A percentile compares a stretch with the other conserved stretches of the same genome.
phyloP scores from a whole-genome alignment of 2,329 filamentous ascomycete species.

The Cladosporium sphaerospermum region DNA sequence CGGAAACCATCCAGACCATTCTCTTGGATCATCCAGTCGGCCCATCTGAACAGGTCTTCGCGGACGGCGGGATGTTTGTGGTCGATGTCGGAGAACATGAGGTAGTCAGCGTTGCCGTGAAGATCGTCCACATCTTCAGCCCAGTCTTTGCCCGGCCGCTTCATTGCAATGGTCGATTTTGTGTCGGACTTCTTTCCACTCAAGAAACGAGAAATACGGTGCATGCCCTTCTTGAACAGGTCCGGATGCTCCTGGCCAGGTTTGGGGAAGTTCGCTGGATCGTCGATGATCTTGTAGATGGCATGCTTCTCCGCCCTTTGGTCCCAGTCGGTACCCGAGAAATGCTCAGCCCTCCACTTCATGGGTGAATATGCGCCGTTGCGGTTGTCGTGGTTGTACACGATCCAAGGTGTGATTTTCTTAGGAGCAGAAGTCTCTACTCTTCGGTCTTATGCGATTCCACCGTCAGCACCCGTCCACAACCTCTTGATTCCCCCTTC shows the following conservation, averaged over 20 bases:
- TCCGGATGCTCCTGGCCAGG: conserved; percentile 19
- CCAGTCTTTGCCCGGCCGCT: conserved; percentile 53
- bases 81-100: conserved; percentile 69
- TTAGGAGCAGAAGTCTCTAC: conserved; percentile 49
- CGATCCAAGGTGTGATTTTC: conserved; percentile 63
- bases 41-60: conserved; percentile 61
- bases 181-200: conserved; percentile 4
- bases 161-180: conserved; percentile 7
- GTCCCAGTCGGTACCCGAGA: conserved; percentile 63
- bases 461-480: not conserved
- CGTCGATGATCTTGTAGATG: conserved; percentile 58
- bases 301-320: conserved; percentile 50
- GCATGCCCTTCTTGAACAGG: conserved; percentile 17
- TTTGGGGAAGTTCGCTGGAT: conserved; percentile 26
- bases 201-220: conserved; percentile 21
- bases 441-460: conserved; percentile 42
- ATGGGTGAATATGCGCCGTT: conserved; percentile 51
- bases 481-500: not conserved
- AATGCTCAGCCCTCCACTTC: conserved; percentile 63
- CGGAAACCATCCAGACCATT: conserved; percentile 60
- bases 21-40: conserved; percentile 58
- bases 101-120: conserved; percentile 61
- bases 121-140: conserved; percentile 55
- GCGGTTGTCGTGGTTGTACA: conserved; percentile 59
- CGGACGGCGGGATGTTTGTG: conserved; percentile 58